phyloP scores from a whole-genome alignment of 1,284 basidiomycete genomes.

The Puccinia hordei region DNA sequence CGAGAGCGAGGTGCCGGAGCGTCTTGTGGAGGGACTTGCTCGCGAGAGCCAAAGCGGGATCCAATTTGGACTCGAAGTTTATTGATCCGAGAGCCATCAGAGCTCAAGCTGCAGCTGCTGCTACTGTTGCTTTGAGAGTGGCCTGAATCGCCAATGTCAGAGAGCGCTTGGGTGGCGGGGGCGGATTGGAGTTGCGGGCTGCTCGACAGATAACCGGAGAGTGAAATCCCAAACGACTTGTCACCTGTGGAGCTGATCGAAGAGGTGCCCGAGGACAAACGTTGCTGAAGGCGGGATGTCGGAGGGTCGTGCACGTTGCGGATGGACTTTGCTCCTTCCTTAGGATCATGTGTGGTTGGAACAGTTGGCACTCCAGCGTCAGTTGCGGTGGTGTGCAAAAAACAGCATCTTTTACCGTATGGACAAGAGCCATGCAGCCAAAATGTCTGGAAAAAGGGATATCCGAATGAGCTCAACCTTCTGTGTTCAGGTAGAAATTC shows the following conservation, averaged over 20 bases:
- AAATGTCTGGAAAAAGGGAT: slow-evolving; percentile 22
- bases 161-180: background rate
- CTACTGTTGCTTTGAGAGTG: slow-evolving; percentile 20
- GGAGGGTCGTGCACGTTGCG: slow-evolving; percentile 40
- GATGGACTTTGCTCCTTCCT: background rate
- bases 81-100: slow-evolving; percentile 19
- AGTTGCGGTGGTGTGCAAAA: slow-evolving; percentile 37
- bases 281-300: slow-evolving; percentile 31
- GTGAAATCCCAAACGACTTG: background rate
- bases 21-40: slow-evolving; percentile 42
- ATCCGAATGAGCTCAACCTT: background rate
- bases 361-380: background rate
- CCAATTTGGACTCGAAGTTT: slow-evolving; percentile 19
- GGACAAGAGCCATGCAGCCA: slow-evolving; percentile 50
- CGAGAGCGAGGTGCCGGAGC: slow-evolving; percentile 26
- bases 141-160: background rate
- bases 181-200: slow-evolving; percentile 25
- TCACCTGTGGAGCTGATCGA: background rate
- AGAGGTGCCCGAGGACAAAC: background rate
- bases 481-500: background rate
- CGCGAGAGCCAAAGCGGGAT: slow-evolving; percentile 19
- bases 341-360: background rate
- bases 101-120: slow-evolving; percentile 8
- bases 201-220: slow-evolving; percentile 14
- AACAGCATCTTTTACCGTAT: slow-evolving; percentile 47